Evolutionary conservation across 2,329 filamentous ascomycete species (phyloP), one percentile per base, ranked within the genome.

Genomic region (Sordariomycetes sp.): DNA sequence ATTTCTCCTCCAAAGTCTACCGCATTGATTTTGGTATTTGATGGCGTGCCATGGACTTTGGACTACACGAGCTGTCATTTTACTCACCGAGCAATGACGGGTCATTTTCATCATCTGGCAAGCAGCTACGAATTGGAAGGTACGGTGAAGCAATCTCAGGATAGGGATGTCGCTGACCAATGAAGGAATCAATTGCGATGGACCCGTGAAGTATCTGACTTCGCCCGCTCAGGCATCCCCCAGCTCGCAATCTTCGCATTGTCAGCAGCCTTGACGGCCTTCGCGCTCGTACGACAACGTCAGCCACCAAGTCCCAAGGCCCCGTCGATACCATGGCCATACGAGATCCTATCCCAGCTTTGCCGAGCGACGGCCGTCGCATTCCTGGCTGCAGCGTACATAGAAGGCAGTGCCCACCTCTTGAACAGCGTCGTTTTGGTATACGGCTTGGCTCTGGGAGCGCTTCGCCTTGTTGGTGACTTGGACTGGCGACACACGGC

Each of bases 401-500:
- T 49, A 16, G 41, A 50, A 31, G 47, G 54, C 24, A 50, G 46
- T 26, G 45, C 50, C 15, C 58, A 59, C 36, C 51, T 57, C 46
- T 47, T 60, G 26, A 58, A 63, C 42, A 49, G 58, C 9, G 37
- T 50, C 20, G 47, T 54, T 6, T 41, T 61, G 16, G 50, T 48
- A 31, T 68, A 69, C 42, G 54, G 57, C 25, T 61, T 69, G 30
- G 16, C 58, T 24, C 46, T 70, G 5, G 67, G 67, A 17, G 47
- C 70, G 16, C 32, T 59, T 18, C 59, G 67, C 10, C 56, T 68
- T 27, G 39, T 55, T 35, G 47, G 32, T 33, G 52, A 58, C 38
- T 50, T 64, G 37, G 50, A 54, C 41, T 70, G 65, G 64, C 61
- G 64, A 15, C 64, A 61, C 45, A 49, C 59, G 32, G 57, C 60